A percentile compares a stretch with the other conserved stretches of the same genome.
These are phyloP conservation scores for Diplodia intermedia DNA, from an alignment of 2,329 filamentous ascomycete species.

Conservation along the genomic window DNA sequence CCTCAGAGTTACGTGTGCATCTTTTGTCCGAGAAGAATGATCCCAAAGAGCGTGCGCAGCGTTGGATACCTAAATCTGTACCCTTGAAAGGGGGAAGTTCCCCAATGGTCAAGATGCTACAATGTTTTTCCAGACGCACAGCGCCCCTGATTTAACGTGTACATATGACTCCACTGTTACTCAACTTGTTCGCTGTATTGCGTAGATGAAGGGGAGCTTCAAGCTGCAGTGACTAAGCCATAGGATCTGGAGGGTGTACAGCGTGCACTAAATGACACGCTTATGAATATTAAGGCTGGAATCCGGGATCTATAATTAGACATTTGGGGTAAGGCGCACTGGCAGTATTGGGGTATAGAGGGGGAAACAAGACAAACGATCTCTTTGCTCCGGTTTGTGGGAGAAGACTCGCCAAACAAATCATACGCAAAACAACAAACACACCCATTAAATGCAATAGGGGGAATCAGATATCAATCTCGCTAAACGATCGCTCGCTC, in stretches of 20 bases:
- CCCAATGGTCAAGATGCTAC: not conserved
- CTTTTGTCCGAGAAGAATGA: not conserved
- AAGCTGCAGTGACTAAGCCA: not conserved
- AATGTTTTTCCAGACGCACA: not conserved
- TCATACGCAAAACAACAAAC: not conserved
- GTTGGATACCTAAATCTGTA: not conserved
- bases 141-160: not conserved
- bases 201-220: not conserved
- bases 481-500: constrained; percentile 21
- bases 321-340: not conserved
- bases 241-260: not conserved
- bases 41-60: not conserved
- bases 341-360: constrained; percentile 1
- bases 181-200: not conserved
- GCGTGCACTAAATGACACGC: not conserved
- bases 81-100: not conserved
- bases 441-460: constrained; percentile 12
- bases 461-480: constrained; percentile 19
- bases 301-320: not conserved
- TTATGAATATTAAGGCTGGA: not conserved
- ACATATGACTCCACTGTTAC: not conserved
- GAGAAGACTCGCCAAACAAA: constrained; percentile 9
- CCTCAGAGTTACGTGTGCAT: not conserved
- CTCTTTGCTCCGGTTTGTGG: constrained; percentile 4
- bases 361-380: not conserved